Base-by-base conservation (phyloP, 2,329 filamentous ascomycete genomes). In the Byssothecium circinans region DNA sequence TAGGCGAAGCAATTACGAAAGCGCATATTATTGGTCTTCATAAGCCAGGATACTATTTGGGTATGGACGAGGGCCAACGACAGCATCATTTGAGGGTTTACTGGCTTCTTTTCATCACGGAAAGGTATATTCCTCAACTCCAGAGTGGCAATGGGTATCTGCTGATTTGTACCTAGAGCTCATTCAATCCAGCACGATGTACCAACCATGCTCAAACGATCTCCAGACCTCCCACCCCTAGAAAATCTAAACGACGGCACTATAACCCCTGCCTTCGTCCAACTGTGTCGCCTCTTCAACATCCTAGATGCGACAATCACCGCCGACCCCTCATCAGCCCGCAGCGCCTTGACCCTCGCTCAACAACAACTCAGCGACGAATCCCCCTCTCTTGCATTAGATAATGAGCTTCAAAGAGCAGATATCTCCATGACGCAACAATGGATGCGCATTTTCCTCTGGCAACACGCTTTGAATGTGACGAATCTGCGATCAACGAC, bases 351-450 rank as follows among this genome's bases (percentile, higher is more conserved):
- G 3, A 56, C 64, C 2, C 49, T 61, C 11, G 65, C 65, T 27
- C 67, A 68, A 39, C 62, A 67, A 33, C 64, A 68, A 33, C 60
- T 69, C 17, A 61, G 54, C 30, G 60, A 59, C 36, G 67, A 69
- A 14, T 56, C 62, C 23, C 49, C 61, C 2, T 56, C 61, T 7
- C 59, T 57, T 8, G 60, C 55, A 41, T 52, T 68, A 1, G 57
- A 65, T n/a, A 69, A 68, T n/a, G 66, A 68, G 37, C 47, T 69
- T 6, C 65, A 68, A 41, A 57, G 67, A n/a, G 67, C 65, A 8
- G 65, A 69, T 29, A 69, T 69, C 4, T 65, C 64, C 0, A 69
- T 69, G 64, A 69, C 67, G 2, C 67, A 69, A 34, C 67, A 69
- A 39, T 69, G 67, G 67, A 68, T 69, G 67, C 61, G 67, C 6